Base-by-base conservation (phyloP, 805 yeast species). In the Suhomyces emberorum region DNA sequence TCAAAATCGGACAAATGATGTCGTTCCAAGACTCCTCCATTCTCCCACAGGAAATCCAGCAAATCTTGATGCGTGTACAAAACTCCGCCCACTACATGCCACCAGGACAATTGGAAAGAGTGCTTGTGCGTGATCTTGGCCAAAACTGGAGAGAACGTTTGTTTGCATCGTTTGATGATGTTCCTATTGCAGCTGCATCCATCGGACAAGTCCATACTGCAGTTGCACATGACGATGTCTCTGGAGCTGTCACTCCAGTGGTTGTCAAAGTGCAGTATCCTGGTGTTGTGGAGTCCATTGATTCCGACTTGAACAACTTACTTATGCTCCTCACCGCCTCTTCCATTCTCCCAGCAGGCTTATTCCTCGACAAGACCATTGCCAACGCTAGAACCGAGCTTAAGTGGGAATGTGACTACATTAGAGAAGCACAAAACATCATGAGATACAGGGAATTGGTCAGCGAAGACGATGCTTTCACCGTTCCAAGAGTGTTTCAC, bases 11-110 rank as follows among this genome's bases (percentile, higher is more conserved):
- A n/a, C 98, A 93, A 63, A 78, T 93, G 83, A 66, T 93, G 60
- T 87, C 96, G 2, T 91, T 93, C 59, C 98, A 93, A 61, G 98
- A 91, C 57, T 79, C 83, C 42, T 73, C 85, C 20, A 78, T 91
- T 22, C 63, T 91, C 28, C 98, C 98, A 1, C 71, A 74, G 28
- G 96, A 89, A 51, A 76, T 93, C 39, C 95, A 88, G 51, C 77
- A 80, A 48, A 79, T 91, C 28, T 65, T 93, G 48, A 64, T 86
- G 34, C 69, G 88, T 21, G 96, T 93, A 1, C 98, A 93, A 62
- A 91, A 88, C 57, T 79, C 83, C 52, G 98, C 98, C 4, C 88
- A 91, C 60, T 93, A 86, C 65, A 93, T 93, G 98, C 98, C 98
- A 11, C 83, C 83, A 4, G 77, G 84, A 21, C 98, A 93, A 63